Base-by-base conservation (phyloP, 306 rosid species). In the Vigna unguiculata region DNA sequence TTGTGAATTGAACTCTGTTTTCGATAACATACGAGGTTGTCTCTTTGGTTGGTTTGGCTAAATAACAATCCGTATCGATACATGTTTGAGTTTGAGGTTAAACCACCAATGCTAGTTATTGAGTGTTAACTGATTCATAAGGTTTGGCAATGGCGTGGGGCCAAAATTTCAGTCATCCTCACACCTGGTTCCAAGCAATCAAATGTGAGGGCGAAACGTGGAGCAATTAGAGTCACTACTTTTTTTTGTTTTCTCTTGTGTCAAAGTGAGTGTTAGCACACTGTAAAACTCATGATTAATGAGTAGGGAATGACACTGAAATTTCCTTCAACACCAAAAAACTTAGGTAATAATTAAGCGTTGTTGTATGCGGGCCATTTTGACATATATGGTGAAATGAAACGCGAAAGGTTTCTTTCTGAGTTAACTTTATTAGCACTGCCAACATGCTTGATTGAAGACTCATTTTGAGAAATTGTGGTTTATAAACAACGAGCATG, bases 281-380 rank as follows among this genome's bases (percentile, higher is more conserved):
- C 28, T 41, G 12, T 21, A 43, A 47, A 38, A 40, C 77, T 69
- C 71, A 83, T 40, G 45, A 40, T 40, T 83, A 70, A 75, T 76
- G 63, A 71, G 55, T 22, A 53, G 71, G 81, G 54, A 66, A 47
- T 46, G 80, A 69, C 38, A 78, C 24, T 74, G 71, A 61, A 45
- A 45, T 79, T 79, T 80, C 76, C 81, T 83, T 83, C 61, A 53
- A 70, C 75, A 55, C 72, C 76, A 64, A 55, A 51, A 38, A 12
- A 24, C 9, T 17, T 8, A 43, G 51, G 54, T 45, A 32, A 54
- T 63, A 63, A 38, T 38, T 46, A n/a, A 40, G 63, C 43, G 62
- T 30, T 32, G 62, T 30, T 30, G 46, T 21, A 28, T 1, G 4
- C 32, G 32, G 32, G 32, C 32, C 32, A 28, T 28, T 28, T 28